Percentiles rank a stretch among this genome's conserved stretches.
These are phyloP conservation scores for Actinomortierella wolfii DNA, from an alignment of 371 early-diverging fungal species.

Conservation along the genomic window DNA sequence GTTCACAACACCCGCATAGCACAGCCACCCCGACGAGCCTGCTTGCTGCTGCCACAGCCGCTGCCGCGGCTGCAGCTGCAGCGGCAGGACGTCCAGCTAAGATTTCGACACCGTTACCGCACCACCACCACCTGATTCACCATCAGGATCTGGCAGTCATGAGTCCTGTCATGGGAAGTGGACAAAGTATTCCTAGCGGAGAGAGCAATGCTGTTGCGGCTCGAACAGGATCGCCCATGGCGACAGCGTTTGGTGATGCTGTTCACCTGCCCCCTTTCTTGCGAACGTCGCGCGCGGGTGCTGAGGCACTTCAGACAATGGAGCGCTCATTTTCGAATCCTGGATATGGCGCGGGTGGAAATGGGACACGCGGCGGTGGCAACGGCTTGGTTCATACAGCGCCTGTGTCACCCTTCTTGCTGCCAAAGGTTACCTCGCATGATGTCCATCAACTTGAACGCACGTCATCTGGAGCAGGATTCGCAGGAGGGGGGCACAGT, in stretches of 20 bases:
- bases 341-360: not conserved
- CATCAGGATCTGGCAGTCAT: slow-evolving; percentile 29
- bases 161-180: not conserved
- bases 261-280: slow-evolving; percentile 20
- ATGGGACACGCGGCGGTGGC: not conserved
- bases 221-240: slow-evolving; percentile 33
- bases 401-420: slow-evolving; percentile 22
- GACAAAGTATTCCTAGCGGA: too few relatives aligned
- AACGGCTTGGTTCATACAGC: slow-evolving; percentile 11
- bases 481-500: too few relatives aligned
- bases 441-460: too few relatives aligned
- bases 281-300: slow-evolving; percentile 9
- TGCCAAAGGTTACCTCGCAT: slow-evolving; percentile 1
- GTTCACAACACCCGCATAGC: too few relatives aligned
- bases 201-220: too few relatives aligned
- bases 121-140: slow-evolving; percentile 31
- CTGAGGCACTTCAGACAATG: slow-evolving; percentile 19
- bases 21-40: too few relatives aligned
- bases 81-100: too few relatives aligned
- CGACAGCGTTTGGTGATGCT: slow-evolving; percentile 34
- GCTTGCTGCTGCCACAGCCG: too few relatives aligned
- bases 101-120: not conserved
- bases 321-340: slow-evolving; percentile 45
- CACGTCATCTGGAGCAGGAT: too few relatives aligned
- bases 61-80: too few relatives aligned